phyloP scores from a whole-genome alignment of 2,329 filamentous ascomycete genomes.

The Penicillium hesseltinei region DNA sequence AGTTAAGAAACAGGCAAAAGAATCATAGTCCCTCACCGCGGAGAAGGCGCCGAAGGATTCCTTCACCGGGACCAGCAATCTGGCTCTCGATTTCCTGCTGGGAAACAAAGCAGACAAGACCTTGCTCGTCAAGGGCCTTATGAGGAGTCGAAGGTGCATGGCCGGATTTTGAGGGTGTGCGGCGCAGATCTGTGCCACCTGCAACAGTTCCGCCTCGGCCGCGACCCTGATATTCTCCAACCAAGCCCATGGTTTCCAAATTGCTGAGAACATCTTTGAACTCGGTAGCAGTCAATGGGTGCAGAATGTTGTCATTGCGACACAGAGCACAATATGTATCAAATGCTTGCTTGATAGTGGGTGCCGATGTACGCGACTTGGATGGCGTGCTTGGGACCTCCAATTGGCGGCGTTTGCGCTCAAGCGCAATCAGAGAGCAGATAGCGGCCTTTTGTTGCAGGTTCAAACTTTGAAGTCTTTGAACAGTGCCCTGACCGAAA shows the following conservation, averaged over 20 bases:
- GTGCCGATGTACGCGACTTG: constrained; percentile 60
- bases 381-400: constrained; percentile 55
- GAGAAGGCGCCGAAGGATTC: constrained; percentile 44
- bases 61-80: constrained; percentile 56
- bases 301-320: constrained; percentile 80
- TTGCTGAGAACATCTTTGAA: constrained; percentile 91
- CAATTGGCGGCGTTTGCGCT: constrained; percentile 62
- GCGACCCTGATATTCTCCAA: constrained; percentile 69
- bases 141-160: constrained; percentile 53
- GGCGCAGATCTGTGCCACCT: constrained; percentile 49
- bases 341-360: constrained; percentile 80
- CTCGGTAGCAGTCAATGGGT: constrained; percentile 85
- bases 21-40: constrained; percentile 36
- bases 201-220: constrained; percentile 61
- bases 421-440: constrained; percentile 83
- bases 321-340: constrained; percentile 81
- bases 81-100: constrained; percentile 74
- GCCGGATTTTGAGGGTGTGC: constrained; percentile 70
- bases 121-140: constrained; percentile 67
- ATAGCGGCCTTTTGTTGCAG: constrained; percentile 95
- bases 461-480: constrained; percentile 83
- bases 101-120: constrained; percentile 75
- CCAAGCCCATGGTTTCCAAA: constrained; percentile 80
- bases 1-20: not conserved
- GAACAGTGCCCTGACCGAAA: constrained; percentile 83